Percentiles rank a stretch among this genome's conserved stretches.
Evolutionary conservation across 2,329 filamentous ascomycete species (phyloP).

Genomic region (Colletotrichum eleusines): DNA sequence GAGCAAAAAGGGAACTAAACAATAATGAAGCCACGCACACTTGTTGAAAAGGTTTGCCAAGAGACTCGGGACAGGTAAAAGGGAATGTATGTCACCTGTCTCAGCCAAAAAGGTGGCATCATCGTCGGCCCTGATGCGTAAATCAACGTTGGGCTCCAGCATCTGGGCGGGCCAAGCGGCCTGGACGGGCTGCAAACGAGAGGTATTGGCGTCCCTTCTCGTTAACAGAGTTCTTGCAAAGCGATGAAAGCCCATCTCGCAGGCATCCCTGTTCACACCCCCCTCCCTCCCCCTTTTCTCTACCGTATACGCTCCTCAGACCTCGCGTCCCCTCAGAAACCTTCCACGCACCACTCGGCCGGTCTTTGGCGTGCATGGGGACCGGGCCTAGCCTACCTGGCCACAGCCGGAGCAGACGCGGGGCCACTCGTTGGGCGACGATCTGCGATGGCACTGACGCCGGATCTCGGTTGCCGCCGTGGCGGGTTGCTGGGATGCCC

Average conservation of each 20-base stretch:
- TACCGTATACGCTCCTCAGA: neutral
- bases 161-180: constrained; percentile 5
- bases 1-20: constrained; percentile 29
- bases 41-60: constrained; percentile 16
- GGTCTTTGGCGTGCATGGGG: neutral
- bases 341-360: neutral
- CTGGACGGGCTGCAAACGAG: neutral
- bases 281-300: neutral
- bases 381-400: constrained; percentile 1
- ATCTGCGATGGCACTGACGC: constrained; percentile 1
- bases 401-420: constrained; percentile 23
- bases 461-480: constrained; percentile 7
- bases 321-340: neutral
- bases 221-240: neutral
- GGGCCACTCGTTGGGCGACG: constrained; percentile 19
- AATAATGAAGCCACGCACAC: constrained; percentile 11
- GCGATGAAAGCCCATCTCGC: neutral
- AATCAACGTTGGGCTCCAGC: constrained; percentile 5
- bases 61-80: neutral
- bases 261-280: neutral
- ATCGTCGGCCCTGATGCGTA: neutral
- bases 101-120: constrained; percentile 2
- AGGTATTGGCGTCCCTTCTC: neutral
- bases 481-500: constrained; percentile 13
- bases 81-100: constrained; percentile 15